Evolutionary conservation across 768 basidiomycete species (phyloP).

Genomic region (Favolaschia claudopus): DNA sequence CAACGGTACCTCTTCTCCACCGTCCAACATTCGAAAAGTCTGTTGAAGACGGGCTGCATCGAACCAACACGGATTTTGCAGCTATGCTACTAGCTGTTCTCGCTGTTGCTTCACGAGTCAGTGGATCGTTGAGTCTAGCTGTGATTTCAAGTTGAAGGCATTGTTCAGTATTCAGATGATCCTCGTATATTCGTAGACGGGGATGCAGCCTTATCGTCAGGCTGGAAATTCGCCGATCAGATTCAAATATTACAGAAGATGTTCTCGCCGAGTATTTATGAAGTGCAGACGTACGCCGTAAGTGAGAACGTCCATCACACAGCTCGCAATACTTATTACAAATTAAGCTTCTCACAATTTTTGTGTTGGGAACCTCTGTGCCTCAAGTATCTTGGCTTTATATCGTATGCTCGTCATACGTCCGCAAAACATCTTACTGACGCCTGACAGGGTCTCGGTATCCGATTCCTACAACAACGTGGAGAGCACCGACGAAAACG

Average conservation of each 20-base stretch:
- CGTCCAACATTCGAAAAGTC: slow-evolving; percentile 66
- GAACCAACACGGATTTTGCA: slow-evolving; percentile 57
- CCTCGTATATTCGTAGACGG: neutral
- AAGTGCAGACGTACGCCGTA: neutral
- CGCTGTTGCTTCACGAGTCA: slow-evolving; percentile 66
- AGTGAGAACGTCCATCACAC: neutral
- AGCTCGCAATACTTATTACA: too few species aligned
- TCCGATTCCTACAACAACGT: neutral
- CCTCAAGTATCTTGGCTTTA: neutral
- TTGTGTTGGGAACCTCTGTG: neutral
- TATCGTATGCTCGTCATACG: neutral
- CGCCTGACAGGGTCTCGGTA: neutral
- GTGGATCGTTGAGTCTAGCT: too few species aligned
- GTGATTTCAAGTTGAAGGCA: too few species aligned
- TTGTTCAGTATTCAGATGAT: slow-evolving; percentile 3
- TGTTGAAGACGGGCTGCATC: slow-evolving; percentile 53
- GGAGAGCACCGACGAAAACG: neutral
- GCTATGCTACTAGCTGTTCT: slow-evolving; percentile 68
- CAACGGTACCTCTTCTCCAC: slow-evolving; percentile 74
- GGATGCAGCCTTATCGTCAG: neutral
- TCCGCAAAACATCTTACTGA: neutral
- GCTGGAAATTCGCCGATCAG: neutral
- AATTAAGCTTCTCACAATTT: neutral
- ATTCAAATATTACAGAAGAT: neutral
- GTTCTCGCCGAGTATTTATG: neutral